Evolutionary conservation across 2,329 filamentous ascomycete genomes (phyloP), one percentile per base, ranked within the genome.

Genomic region (Fusarium oligoseptatum): DNA sequence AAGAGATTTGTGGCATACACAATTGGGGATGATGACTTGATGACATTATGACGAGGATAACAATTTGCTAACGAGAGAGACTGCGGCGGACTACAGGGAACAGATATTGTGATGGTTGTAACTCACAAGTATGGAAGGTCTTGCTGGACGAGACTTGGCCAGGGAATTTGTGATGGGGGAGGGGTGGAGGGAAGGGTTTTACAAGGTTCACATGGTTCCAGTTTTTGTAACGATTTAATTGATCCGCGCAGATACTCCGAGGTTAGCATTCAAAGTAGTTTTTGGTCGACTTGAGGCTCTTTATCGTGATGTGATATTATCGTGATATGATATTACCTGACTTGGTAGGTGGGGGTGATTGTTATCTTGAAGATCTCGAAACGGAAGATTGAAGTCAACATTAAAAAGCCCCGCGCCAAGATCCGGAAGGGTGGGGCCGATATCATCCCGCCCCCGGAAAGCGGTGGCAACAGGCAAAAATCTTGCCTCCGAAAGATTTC

Each of bases 401-500:
- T 29, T 29, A 8, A 6, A 6, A n/a, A 20, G 52, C 52, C 58
- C 58, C 52, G 29, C 34, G 60, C 72, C 63, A 60, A 69, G n/a
- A 32, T 45, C 52, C 67, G 77, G 77, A 34, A 72, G 11, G 15
- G 74, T 76, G 78, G 77, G 74, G 73, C 74, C 77, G 76, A 56
- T 37, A 17, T 20, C 41, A 22, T 24, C 62, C 14, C 64, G 52
- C 48, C 70, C 32, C 70, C 63, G 66, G 64, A 73, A 78, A 75
- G 84, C 84, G 84, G 84, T 85, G 64, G 72, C 9, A 0, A 0
- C 0, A 17, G 84, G 85, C 84, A 86, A 80, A 86, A 86, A 83
- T 80, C 77, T 79, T 81, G 77, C 71, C 70, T 66, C 74, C 76
- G 74, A 75, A 74, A 74, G 69, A 76, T 73, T 75, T 77, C 72